These are phyloP conservation scores for Xylaria telfairii DNA, from an alignment of 495 filamentous ascomycete genomes.

Conservation along the genomic window DNA sequence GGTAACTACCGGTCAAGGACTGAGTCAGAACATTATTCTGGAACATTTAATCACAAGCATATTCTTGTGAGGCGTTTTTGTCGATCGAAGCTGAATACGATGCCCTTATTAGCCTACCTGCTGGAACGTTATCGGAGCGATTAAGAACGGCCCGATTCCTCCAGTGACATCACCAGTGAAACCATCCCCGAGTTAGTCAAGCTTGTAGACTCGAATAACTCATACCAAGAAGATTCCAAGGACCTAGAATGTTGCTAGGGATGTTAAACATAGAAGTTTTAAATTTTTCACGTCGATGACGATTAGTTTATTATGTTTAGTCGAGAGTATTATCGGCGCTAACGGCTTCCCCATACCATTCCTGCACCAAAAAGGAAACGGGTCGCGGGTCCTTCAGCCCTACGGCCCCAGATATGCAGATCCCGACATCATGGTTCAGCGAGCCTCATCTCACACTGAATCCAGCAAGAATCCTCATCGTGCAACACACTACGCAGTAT, in stretches of 20 bases:
- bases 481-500: neutral
- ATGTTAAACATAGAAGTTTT: neutral
- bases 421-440: neutral
- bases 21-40: neutral
- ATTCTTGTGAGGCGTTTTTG: neutral
- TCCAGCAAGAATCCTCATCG: neutral
- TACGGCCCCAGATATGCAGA: conserved; percentile 6
- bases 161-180: neutral
- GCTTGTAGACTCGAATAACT: neutral
- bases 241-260: neutral
- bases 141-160: conserved; percentile 7
- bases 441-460: neutral
- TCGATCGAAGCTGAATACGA: neutral
- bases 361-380: neutral
- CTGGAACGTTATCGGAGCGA: neutral
- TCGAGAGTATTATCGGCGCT: neutral
- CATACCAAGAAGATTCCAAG: neutral
- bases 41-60: neutral
- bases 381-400: conserved; percentile 16
- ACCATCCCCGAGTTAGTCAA: neutral
- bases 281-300: neutral
- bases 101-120: conserved; percentile 14
- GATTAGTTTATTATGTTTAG: no score
- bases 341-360: neutral
- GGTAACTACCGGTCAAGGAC: neutral